Base-by-base conservation (phyloP, 352 stramenopile genomes). In the Pythium aphanidermatum region DNA sequence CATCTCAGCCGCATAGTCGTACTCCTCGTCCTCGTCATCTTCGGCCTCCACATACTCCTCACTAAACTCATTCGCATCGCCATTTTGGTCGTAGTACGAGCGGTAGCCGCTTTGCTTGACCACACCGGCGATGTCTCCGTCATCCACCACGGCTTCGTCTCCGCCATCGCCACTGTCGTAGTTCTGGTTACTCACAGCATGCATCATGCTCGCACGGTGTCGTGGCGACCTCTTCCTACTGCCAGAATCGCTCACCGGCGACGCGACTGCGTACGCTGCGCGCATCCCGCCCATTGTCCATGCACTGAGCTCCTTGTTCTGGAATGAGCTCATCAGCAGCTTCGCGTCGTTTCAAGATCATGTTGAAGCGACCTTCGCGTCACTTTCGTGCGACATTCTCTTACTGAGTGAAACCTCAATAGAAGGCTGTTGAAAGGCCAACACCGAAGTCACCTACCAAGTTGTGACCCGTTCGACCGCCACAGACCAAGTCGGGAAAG, bases 11-110 rank as follows among this genome's bases (percentile, higher is more conserved):
- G 53, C 47, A 0, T 60, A 51, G 16, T 74, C 65, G 4, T 68
- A 58, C 14, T 65, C 49, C n/a, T 56, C 51, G 7, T 68, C 58
- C 27, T 74, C 50, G 21, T 68, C 35, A 30, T 67, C 36, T 19
- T 65, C 54, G 16, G 65, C 47, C 4, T 67, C 41, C 19, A 70
- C 46, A 16, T 47, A 28, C 13, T 48, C 17, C 4, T 14, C 36
- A 9, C 24, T 38, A 25, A 14, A 29, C 24, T 2, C 13, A 32
- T 20, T 10, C 3, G 12, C 31, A 27, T 32, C 31, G 7, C 23
- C 21, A n/a, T 11, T 31, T 32, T 21, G 21, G 12, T 21, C 13
- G 2, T 10, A 16, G 19, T 28, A 13, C 5, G 2, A 19, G 27
- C 17, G 28, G 17, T 47, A 36, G 26, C 40, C 25, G 25, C 19